phyloP scores from a whole-genome alignment of 345 rosid genomes.

The Brassica carinata region DNA sequence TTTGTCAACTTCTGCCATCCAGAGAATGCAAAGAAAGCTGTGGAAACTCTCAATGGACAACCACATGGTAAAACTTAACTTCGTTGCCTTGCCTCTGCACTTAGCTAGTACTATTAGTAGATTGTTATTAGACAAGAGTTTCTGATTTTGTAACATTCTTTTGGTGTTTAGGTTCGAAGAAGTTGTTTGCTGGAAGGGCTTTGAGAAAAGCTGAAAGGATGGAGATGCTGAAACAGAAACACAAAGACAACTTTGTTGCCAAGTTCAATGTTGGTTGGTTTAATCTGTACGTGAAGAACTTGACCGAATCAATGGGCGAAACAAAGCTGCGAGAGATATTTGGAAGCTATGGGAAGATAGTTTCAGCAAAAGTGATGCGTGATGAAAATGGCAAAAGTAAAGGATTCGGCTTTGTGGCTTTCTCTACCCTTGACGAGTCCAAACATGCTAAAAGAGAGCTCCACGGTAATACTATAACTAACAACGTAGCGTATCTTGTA shows the following conservation, averaged over 20 bases:
- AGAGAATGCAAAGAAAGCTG: slow-evolving; percentile 63
- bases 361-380: slow-evolving; percentile 63
- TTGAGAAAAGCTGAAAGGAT: slow-evolving; percentile 62
- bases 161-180: slow-evolving; percentile 18
- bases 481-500: background rate
- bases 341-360: slow-evolving; percentile 52
- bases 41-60: slow-evolving; percentile 51
- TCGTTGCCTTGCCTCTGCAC: background rate
- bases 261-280: slow-evolving; percentile 33
- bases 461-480: slow-evolving; percentile 48
- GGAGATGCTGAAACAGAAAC: slow-evolving; percentile 45
- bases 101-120: background rate
- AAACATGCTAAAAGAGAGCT: slow-evolving; percentile 49
- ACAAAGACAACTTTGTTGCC: slow-evolving; percentile 34
- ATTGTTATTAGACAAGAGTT: background rate
- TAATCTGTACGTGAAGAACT: slow-evolving; percentile 72
- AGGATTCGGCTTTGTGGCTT: slow-evolving; percentile 79
- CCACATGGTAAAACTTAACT: slow-evolving; percentile 28
- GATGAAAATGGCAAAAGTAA: slow-evolving; percentile 54
- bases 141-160: slow-evolving; percentile 9
- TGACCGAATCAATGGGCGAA: slow-evolving; percentile 52
- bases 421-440: slow-evolving; percentile 65
- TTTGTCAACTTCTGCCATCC: slow-evolving; percentile 62
- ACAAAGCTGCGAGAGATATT: slow-evolving; percentile 49
- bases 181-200: slow-evolving; percentile 63